These are phyloP conservation scores for Wallacemonas sp. DNA, from an alignment of 208 protist species.

Conservation along the genomic window DNA sequence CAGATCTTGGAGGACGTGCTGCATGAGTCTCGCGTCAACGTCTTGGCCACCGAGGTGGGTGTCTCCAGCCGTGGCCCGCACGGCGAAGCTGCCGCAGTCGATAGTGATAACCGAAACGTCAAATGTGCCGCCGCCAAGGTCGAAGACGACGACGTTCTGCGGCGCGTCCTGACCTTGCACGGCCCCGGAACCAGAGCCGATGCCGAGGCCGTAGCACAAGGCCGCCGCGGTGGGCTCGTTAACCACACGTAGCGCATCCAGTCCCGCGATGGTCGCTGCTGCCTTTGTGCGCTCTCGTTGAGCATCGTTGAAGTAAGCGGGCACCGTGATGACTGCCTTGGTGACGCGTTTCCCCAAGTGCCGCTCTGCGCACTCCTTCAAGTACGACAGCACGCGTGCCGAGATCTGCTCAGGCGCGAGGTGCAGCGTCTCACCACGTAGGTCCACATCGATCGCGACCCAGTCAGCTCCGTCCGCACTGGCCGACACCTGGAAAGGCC, in stretches of 20 bases:
- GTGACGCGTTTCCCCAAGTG: slow-evolving; percentile 88
- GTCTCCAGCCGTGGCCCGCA: slow-evolving; percentile 97
- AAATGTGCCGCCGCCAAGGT: slow-evolving; percentile 99
- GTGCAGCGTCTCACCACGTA: slow-evolving; percentile 45
- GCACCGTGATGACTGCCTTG: slow-evolving; percentile 98
- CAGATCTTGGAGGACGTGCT: slow-evolving; percentile 94
- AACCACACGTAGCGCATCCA: slow-evolving; percentile 98
- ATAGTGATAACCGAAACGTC: slow-evolving; percentile 99
- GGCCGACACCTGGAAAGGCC: slow-evolving; percentile 92
- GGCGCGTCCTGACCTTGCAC: slow-evolving; percentile 36
- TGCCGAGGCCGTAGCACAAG: slow-evolving; percentile 97
- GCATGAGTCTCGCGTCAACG: slow-evolving; percentile 96
- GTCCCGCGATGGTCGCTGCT: slow-evolving; percentile 96
- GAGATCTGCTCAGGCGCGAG: slow-evolving; percentile 97
- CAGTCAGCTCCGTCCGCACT: slow-evolving; percentile 47
- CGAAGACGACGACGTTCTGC: slow-evolving; percentile 96
- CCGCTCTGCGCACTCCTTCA: slow-evolving; percentile 97
- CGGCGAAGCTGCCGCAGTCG: slow-evolving; percentile 97
- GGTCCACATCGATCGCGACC: slow-evolving; percentile 51
- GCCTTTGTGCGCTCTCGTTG: slow-evolving; percentile 98
- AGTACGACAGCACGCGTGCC: slow-evolving; percentile 95
- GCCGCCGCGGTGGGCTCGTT: slow-evolving; percentile 99
- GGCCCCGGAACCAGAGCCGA: slow-evolving; percentile 58
- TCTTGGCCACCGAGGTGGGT: slow-evolving; percentile 99
- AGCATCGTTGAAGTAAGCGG: slow-evolving; percentile 99